phyloP scores from a whole-genome alignment of 1,284 basidiomycete genomes.

The Ceratorhiza oryzae-sativae region DNA sequence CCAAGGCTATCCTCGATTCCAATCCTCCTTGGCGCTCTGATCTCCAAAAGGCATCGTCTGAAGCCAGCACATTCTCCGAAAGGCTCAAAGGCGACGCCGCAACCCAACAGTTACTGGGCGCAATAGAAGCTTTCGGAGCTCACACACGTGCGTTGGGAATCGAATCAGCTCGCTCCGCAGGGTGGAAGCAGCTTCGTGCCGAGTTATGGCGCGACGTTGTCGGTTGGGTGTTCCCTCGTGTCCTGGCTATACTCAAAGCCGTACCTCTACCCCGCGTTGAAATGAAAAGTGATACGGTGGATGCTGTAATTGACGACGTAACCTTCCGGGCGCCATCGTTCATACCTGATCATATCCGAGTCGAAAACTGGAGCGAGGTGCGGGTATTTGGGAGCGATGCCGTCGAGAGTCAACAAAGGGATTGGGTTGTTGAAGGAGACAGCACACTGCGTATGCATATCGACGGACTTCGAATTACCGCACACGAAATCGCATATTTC shows the following conservation, averaged over 20 bases:
- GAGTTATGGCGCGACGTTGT: conserved; percentile 52
- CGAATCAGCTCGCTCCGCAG: conserved; percentile 36
- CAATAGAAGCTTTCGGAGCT: conserved; percentile 45
- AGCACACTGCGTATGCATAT: conserved; percentile 54
- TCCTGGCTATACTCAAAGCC: conserved; percentile 51
- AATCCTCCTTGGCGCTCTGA: conserved; percentile 43
- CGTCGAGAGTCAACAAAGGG: conserved; percentile 10
- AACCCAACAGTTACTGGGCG: conserved; percentile 51
- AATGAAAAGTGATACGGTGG: conserved; percentile 51
- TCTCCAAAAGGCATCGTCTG: conserved; percentile 47
- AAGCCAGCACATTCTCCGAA: conserved; percentile 50
- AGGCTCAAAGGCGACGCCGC: conserved; percentile 52
- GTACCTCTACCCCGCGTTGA: conserved; percentile 59
- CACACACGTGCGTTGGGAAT: conserved; percentile 17
- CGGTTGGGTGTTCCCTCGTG: conserved; percentile 55
- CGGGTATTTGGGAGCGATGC: conserved; percentile 45
- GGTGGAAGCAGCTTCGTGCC: conserved; percentile 35
- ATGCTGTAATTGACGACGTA: conserved; percentile 54
- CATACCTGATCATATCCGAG: conserved; percentile 55
- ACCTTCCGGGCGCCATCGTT: conserved; percentile 52
- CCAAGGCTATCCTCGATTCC: conserved; percentile 47
- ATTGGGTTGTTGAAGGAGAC: conserved; percentile 45
- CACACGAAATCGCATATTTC: conserved; percentile 57
- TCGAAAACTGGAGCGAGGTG: conserved; percentile 57
- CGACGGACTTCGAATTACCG: conserved; percentile 56